Base-by-base conservation (phyloP, 768 basidiomycete species). In the Astraeus odoratus region DNA sequence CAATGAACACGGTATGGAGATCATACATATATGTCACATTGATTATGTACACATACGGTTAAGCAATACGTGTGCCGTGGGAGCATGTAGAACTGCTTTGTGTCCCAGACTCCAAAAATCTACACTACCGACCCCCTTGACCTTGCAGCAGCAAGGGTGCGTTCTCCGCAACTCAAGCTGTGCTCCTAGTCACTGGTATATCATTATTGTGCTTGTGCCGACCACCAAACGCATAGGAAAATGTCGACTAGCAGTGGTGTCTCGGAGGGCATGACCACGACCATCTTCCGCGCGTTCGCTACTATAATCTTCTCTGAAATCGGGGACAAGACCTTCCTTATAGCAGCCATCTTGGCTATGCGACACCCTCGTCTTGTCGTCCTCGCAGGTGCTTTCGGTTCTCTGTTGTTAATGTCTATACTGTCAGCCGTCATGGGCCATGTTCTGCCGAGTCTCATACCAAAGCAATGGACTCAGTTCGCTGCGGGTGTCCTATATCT, bases 221-320 rank as follows among this genome's bases (percentile, higher is more conserved):
- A 22, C 19, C 16, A 19, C 12, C 12, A 13, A 15, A 39, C 12
- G 12, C 12, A 24, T n/a, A 39, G 37, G 16, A 39, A 38, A 16
- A 60, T 61, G 59, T 53, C 51, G 18, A 26, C 47, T 19, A 30
- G 24, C 7, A 42, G 53, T 26, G 47, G 51, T 51, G 57, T 22
- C 37, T 27, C 53, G 10, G n/a, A 34, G 15, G 15, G 18, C 35
- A 36, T 38, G 24, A 35, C 10, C 3, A 16, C 82, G 51, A 86
- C 81, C 8, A 76, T 94, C 49, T 47, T 76, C 5, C 85, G 91
- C 57, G 79, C 90, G 5, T 91, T 93, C 69, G 64, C 76, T 50
- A 92, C 95, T 83, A 97, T 96, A 57, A 84, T 97, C 26, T 73
- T 86, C 60, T 91, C 89, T 2, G 90, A 93, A 72, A 85, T 94